These are phyloP conservation scores for Elsinoe batatas DNA, from an alignment of 2,329 filamentous ascomycete species.

Conservation along the genomic window DNA sequence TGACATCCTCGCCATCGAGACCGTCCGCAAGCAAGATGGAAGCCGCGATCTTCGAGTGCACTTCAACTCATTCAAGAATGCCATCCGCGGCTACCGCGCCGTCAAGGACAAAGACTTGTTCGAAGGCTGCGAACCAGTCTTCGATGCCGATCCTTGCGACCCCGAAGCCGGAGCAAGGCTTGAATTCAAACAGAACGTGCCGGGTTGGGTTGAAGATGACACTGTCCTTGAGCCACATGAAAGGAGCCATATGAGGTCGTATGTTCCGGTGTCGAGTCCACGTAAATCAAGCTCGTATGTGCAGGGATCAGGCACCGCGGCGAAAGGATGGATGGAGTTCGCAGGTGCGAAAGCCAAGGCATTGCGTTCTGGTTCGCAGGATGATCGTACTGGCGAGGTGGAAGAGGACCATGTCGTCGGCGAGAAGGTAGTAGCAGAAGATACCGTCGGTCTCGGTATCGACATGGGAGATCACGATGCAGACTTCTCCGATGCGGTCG, in stretches of 20 bases:
- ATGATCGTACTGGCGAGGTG: neutral
- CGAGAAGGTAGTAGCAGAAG: neutral
- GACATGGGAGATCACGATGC: neutral
- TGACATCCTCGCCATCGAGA: conserved; percentile 8
- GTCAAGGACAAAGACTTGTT: neutral
- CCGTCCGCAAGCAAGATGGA: neutral
- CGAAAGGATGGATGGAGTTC: neutral
- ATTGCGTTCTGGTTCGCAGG: neutral
- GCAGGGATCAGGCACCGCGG: neutral
- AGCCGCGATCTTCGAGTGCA: neutral
- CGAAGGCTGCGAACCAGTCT: neutral
- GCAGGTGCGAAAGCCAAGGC: neutral
- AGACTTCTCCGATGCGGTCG: neutral
- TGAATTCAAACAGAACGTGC: neutral
- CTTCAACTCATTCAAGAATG: conserved; percentile 10
- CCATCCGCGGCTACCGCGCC: neutral
- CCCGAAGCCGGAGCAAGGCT: neutral
- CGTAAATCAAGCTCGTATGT: neutral
- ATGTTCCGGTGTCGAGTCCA: no score
- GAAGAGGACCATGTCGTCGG: no score
- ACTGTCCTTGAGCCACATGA: neutral
- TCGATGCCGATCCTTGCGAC: conserved; percentile 1
- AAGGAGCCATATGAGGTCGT: no score
- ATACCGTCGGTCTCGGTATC: neutral
- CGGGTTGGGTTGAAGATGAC: neutral